Conservation (phyloP, 2,329 filamentous ascomycete species). For the Colletotrichum filicis region DNA sequence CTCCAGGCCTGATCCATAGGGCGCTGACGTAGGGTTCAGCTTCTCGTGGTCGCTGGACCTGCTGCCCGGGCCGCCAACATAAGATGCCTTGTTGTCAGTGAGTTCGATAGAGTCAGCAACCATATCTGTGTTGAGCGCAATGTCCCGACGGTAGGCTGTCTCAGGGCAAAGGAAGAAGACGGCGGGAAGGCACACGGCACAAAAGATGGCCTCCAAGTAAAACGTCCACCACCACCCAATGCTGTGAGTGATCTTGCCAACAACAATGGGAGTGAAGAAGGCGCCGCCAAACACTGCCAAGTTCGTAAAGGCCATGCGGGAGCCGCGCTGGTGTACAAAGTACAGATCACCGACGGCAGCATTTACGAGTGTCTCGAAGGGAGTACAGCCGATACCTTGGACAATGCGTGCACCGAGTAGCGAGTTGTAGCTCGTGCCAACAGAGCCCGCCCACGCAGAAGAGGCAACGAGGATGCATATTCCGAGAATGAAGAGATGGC, state of each 20-base stretch:
- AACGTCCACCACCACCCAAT: constrained; percentile 92
- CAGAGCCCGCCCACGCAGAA: constrained; percentile 81
- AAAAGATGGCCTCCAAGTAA: constrained; percentile 88
- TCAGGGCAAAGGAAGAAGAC: constrained; percentile 87
- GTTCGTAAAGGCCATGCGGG: constrained; percentile 84
- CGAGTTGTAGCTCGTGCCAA: constrained; percentile 74
- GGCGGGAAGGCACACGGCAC: constrained; percentile 74
- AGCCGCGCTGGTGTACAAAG: constrained; percentile 85
- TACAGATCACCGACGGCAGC: constrained; percentile 90
- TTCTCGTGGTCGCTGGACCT: constrained; percentile 7
- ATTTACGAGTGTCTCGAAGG: constrained; percentile 91
- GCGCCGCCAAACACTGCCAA: constrained; percentile 67
- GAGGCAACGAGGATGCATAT: constrained; percentile 78
- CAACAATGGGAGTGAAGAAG: constrained; percentile 84
- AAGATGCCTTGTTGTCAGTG: neutral
- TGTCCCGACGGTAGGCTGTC: constrained; percentile 75
- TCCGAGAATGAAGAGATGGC: constrained; percentile 86
- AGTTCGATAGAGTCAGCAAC: constrained; percentile 46
- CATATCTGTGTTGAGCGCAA: constrained; percentile 76
- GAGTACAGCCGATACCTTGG: constrained; percentile 87
- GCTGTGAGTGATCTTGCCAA: constrained; percentile 82
- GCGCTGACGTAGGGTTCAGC: neutral
- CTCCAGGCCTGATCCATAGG: neutral
- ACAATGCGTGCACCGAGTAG: constrained; percentile 83
- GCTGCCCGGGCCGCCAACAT: neutral